Evolutionary conservation across 805 yeast genomes (phyloP), one percentile per base, ranked within the genome.

Genomic region (Hyphopichia homilentoma): DNA sequence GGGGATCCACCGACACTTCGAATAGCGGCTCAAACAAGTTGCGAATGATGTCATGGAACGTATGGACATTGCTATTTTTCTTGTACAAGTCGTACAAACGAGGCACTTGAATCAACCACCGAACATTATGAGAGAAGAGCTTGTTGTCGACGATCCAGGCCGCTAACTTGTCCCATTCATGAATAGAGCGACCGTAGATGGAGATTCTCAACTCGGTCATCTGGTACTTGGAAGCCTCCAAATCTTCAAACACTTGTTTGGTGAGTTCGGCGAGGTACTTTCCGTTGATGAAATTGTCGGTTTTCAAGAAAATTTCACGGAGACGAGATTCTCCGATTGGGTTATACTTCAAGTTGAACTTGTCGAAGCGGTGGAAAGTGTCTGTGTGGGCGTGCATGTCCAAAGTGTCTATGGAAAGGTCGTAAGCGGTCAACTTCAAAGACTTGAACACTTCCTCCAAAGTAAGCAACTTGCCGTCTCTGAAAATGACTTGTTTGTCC

Each of bases 371-470:
- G 60, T 93, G 99, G 74, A 93, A 93, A 1, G 97, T 84, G 52
- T 93, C 99, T 43, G 89, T 84, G 59, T 93, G 98, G 4, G 99
- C 99, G 61, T 93, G 99, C 99, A 93, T 93, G 61, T 93, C 99
- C 45, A 93, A 72, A 2, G 98, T 94, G 52, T 93, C 99, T 49
- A 93, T 93, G 36, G 95, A 84, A 38, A 93, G 69, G 54, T 93
- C 98, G 54, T 94, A 93, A 2, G 97, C 97, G 1, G 96, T 82
- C 39, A 93, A 72, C 35, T 86, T 81, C 57, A 93, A 73, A 22
- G 97, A 88, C 52, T 88, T 75, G 62, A 93, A 93, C 29, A 93
- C 99, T 55, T 90, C 82, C n/a, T 70, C 75, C 44, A 93, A 70
- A 0, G 97, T 84, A 50, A 93, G 72, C 6, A 87, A 76, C 54